These are phyloP conservation scores for Striga hermonthica DNA, from an alignment of 305 asterid genomes.

Conservation along the genomic window DNA sequence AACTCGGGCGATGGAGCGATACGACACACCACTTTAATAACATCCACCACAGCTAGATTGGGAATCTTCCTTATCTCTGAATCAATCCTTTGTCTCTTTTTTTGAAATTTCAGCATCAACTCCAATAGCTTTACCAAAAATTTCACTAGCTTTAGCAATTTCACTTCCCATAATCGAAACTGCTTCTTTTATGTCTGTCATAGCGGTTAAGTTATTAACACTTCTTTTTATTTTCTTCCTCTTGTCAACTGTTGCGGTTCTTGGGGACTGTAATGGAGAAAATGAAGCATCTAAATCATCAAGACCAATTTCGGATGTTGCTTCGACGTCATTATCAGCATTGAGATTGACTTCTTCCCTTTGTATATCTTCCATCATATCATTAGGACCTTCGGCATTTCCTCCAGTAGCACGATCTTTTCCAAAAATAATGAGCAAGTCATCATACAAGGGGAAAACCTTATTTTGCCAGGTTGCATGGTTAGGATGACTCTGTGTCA, in stretches of 20 bases:
- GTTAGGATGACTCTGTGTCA: constrained; percentile 2
- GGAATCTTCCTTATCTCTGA: not conserved
- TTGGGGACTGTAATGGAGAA: constrained; percentile 1
- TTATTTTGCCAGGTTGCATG: constrained; percentile 4
- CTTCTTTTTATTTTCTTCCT: not conserved
- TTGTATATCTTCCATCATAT: no score
- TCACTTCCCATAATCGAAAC: not conserved
- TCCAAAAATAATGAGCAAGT: not conserved
- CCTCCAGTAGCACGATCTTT: not conserved
- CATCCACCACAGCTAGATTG: not conserved
- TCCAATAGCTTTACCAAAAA: not conserved
- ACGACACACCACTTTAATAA: not conserved
- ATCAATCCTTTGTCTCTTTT: not conserved
- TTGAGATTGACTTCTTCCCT: no score
- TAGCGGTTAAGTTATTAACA: not conserved
- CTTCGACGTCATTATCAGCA: no score
- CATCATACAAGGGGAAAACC: constrained; percentile 3
- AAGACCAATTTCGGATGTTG: not conserved
- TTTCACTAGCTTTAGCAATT: constrained; percentile 2
- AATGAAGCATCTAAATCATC: not conserved
- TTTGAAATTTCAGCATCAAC: not conserved
- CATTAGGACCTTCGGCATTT: not conserved
- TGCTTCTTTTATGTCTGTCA: not conserved
- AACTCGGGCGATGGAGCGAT: not conserved
- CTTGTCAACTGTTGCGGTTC: not conserved